phyloP scores from a whole-genome alignment of 805 yeast genomes.

The Myxozyma melibiosi region DNA sequence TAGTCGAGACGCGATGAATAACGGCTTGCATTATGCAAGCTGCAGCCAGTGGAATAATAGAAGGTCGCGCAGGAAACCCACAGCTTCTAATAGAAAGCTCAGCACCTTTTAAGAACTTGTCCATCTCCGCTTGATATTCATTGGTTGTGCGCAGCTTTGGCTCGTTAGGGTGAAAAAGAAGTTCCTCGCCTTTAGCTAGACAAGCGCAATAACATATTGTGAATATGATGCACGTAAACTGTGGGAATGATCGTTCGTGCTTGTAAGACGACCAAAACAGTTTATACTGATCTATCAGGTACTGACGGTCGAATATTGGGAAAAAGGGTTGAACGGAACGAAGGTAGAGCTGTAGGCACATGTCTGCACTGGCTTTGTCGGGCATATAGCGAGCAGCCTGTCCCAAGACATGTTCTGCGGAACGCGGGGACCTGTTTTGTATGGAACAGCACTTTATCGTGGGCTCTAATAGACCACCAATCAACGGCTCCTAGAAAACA shows the following conservation, averaged over 20 bases:
- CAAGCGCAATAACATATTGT: conserved; percentile 17
- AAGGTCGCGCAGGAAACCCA: conserved; percentile 25
- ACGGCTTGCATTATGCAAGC: conserved; percentile 16
- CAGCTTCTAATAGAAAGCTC: conserved; percentile 12
- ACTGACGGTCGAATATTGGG: conserved; percentile 20
- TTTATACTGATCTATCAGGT: conserved; percentile 7
- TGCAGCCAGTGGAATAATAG: conserved; percentile 12
- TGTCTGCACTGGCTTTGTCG: conserved; percentile 12
- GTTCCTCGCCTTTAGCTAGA: conserved; percentile 15
- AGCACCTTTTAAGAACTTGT: conserved; percentile 7
- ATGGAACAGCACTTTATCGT: not conserved
- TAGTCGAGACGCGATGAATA: conserved; percentile 9
- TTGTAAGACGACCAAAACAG: conserved; percentile 15
- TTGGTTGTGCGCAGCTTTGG: not conserved
- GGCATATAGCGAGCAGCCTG: conserved; percentile 17
- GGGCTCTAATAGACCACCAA: conserved; percentile 2
- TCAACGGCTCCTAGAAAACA: not conserved
- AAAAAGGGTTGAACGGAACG: conserved; percentile 20
- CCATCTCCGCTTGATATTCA: conserved; percentile 8
- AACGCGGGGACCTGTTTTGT: not conserved
- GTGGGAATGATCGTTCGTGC: conserved; percentile 5
- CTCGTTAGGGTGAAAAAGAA: conserved; percentile 9
- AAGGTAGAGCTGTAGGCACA: conserved; percentile 14
- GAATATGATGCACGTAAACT: conserved; percentile 13
- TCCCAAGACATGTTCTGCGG: conserved; percentile 6